Evolutionary conservation across 495 filamentous ascomycete genomes (phyloP), one percentile per base, ranked within the genome.

Genomic region (Physcia stellaris): DNA sequence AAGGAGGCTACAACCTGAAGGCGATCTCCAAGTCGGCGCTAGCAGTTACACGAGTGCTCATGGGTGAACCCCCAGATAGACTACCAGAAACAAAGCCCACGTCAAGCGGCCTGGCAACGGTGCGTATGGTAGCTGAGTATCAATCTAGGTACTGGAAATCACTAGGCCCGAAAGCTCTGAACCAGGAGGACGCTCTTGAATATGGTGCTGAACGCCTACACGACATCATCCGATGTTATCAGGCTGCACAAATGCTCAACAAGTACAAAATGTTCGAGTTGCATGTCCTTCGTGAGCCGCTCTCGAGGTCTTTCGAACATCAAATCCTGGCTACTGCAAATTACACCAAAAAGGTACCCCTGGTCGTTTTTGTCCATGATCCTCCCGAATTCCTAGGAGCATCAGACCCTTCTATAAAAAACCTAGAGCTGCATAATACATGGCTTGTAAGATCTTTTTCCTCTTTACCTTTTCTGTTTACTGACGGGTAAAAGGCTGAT

Each of bases 1-100:
- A 93, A 63, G 90, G 90, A 35, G 90, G 90, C 15, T 99, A 99
- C 54, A 94, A 99, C 49, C 75, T 96, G 31, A 64, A 72, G 7
- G 88, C 92, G 1, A 95, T 99, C 37, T 86, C 87, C 0, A 75
- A 81, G 40, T 95, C 88, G 16, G 90, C 90, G 10, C 61, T 95
- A 2, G 85, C 86, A 2, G 92, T 99, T 3, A 87, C 84, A 0
- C 77, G 78, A 45, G 94, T 87, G 10, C 64, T 99, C 7, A 94
- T 96, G 80, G 86, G 92, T 15, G 85, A 99, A 45, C 82, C 87
- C 6, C 90, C 90, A 2, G 83, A 83, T 35, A 68, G 79, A 35
- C 56, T 83, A n/a, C 51, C 70, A 59, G 61, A 61, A 1, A 59
- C 54, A 2, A 45, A 50, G 6, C 61, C 73, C 5, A 62, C 70